phyloP scores from a whole-genome alignment of 1,139 yeast species.

The Kurtzmaniella quercitrusa region DNA sequence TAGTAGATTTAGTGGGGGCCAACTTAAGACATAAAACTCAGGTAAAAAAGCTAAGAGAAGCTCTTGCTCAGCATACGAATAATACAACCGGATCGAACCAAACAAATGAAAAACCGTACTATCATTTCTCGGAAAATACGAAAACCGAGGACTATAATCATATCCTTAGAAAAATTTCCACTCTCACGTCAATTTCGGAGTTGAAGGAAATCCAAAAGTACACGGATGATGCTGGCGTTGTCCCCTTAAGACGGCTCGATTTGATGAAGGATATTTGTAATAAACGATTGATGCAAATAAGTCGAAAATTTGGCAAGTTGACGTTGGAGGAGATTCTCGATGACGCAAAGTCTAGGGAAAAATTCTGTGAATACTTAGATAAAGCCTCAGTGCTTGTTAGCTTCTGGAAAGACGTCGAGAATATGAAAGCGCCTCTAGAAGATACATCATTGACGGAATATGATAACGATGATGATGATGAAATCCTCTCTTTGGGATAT shows the following conservation, averaged over 20 bases:
- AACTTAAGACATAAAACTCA: constrained; percentile 71
- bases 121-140: constrained; percentile 20
- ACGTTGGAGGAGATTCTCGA: constrained; percentile 1
- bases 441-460: constrained; percentile 27
- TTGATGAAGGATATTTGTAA: constrained; percentile 8
- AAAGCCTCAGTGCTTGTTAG: constrained; percentile 43
- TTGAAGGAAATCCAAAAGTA: constrained; percentile 12
- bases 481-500: constrained; percentile 32
- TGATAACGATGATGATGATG: constrained; percentile 16
- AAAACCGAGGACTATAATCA: constrained; percentile 36
- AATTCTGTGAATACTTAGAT: constrained; percentile 55
- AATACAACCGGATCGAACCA: constrained; percentile 6
- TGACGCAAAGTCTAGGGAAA: constrained; percentile 6
- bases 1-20: constrained; percentile 59
- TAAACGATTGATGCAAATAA: not conserved
- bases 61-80: constrained; percentile 60
- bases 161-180: constrained; percentile 26
- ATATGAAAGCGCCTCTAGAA: constrained; percentile 69
- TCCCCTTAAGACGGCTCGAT: constrained; percentile 10
- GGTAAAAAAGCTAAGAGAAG: constrained; percentile 68
- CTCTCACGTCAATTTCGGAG: constrained; percentile 4
- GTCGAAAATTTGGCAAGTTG: constrained; percentile 1
- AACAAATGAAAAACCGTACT: not conserved
- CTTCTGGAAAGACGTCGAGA: constrained; percentile 66
- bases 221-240: constrained; percentile 2